A percentile compares a stretch with the other conserved stretches of the same genome.
Conservation (phyloP, 257 asterid genomes). For the Solanum piurae region DNA sequence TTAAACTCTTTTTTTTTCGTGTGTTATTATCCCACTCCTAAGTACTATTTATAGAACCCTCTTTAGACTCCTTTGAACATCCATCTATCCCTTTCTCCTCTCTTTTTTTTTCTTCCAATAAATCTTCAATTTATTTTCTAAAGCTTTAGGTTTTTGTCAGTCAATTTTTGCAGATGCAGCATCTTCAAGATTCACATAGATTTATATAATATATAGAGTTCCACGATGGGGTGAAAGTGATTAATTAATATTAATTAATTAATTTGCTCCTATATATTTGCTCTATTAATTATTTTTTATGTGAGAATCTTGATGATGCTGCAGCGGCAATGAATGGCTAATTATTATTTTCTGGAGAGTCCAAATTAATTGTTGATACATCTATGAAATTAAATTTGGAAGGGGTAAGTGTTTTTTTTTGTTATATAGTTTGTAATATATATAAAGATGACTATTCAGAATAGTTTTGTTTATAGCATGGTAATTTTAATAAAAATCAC, state of each 20-base stretch:
- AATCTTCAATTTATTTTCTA: background rate
- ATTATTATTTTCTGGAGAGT: background rate
- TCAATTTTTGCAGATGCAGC: conserved; percentile 25
- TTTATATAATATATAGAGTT: background rate
- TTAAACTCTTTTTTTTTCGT: background rate
- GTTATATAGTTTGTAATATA: background rate
- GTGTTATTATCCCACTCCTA: background rate
- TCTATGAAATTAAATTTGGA: background rate
- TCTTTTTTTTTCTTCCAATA: background rate
- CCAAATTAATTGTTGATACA: background rate
- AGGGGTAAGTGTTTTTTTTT: background rate
- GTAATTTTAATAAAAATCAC: too few species aligned
- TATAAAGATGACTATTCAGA: background rate
- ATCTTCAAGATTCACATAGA: conserved; percentile 30
- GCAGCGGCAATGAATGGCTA: conserved; percentile 25
- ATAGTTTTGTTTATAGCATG: too few species aligned
- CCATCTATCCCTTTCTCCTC: background rate
- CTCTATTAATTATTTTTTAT: background rate
- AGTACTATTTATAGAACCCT: background rate
- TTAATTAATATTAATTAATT: background rate
- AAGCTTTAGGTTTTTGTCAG: background rate
- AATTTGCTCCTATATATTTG: background rate
- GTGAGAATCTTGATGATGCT: conserved; percentile 38
- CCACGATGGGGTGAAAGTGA: background rate
- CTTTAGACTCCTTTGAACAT: background rate